These are phyloP conservation scores for Colletotrichum tabaci DNA, from an alignment of 2,329 filamentous ascomycete genomes.

Conservation along the genomic window DNA sequence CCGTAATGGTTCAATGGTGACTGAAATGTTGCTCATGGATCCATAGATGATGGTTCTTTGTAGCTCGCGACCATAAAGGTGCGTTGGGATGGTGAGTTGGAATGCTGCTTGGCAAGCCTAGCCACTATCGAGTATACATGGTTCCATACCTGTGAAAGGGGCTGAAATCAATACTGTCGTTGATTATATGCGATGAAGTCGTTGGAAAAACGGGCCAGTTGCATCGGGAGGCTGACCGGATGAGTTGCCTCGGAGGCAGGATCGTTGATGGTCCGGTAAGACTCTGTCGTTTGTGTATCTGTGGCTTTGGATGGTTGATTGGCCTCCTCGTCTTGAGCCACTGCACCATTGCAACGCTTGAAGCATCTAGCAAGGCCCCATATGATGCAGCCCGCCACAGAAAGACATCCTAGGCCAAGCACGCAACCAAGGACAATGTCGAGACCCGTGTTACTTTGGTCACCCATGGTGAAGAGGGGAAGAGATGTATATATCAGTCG, in stretches of 20 bases:
- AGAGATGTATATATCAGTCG: no score
- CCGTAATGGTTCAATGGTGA: no score
- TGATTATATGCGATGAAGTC: neutral
- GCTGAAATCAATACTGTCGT: neutral
- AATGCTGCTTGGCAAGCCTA: no score
- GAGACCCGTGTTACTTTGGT: no score
- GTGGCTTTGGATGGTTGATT: neutral
- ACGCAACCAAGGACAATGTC: no score
- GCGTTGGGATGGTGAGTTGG: no score
- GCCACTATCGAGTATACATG: no score
- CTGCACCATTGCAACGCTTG: neutral
- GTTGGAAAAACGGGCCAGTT: neutral
- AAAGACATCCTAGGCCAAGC: no score
- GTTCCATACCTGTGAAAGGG: neutral
- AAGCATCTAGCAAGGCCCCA: neutral
- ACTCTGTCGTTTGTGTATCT: neutral
- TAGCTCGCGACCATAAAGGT: no score
- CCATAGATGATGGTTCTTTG: no score
- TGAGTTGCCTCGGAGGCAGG: neutral
- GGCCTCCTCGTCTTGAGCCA: neutral
- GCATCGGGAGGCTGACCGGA: neutral
- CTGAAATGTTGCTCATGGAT: no score
- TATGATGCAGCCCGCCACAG: neutral
- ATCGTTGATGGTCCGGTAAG: neutral
- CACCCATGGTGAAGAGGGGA: no score